A percentile compares a stretch with the other conserved stretches of the same genome.
Evolutionary conservation across 169 alveolate species (phyloP).

Genomic region (Cytauxzoon felis): DNA sequence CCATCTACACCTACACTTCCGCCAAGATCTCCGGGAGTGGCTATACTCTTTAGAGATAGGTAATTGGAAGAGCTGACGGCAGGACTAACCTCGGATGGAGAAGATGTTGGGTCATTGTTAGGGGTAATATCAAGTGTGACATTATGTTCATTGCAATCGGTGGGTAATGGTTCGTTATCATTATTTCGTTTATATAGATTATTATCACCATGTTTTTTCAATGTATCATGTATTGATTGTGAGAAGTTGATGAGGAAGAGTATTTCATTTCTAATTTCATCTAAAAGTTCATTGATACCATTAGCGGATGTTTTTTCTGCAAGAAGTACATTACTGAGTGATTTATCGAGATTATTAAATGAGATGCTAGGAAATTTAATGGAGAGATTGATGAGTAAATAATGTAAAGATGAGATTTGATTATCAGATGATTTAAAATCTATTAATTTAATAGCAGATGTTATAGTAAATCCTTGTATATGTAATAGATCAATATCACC

Average conservation of each 20-base stretch:
- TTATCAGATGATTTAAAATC: slow-evolving; percentile 72
- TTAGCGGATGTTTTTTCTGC: slow-evolving; percentile 51
- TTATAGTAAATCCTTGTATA: slow-evolving; percentile 69
- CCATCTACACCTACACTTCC: no score
- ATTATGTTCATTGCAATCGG: no score
- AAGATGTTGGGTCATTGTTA: no score
- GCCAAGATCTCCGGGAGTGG: no score
- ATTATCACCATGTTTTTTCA: no score
- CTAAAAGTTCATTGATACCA: slow-evolving; percentile 33
- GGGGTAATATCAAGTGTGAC: no score
- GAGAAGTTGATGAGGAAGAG: slow-evolving; percentile 1
- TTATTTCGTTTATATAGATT: no score
- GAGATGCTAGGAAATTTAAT: slow-evolving; percentile 56
- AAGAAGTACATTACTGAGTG: slow-evolving; percentile 23
- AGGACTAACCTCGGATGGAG: no score
- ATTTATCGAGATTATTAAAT: slow-evolving; percentile 27
- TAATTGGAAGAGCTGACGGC: no score
- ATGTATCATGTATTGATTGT: no score
- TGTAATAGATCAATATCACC: slow-evolving; percentile 62
- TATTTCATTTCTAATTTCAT: slow-evolving; percentile 47
- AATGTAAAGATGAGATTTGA: slow-evolving; percentile 71
- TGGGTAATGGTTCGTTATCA: no score
- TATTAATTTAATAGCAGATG: slow-evolving; percentile 67
- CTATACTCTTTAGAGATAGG: no score
- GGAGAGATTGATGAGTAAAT: slow-evolving; percentile 64